Percentiles rank a stretch among this genome's conserved stretches.
phyloP scores from a whole-genome alignment of 129 eudicot genomes.

The Lonicera japonica region DNA sequence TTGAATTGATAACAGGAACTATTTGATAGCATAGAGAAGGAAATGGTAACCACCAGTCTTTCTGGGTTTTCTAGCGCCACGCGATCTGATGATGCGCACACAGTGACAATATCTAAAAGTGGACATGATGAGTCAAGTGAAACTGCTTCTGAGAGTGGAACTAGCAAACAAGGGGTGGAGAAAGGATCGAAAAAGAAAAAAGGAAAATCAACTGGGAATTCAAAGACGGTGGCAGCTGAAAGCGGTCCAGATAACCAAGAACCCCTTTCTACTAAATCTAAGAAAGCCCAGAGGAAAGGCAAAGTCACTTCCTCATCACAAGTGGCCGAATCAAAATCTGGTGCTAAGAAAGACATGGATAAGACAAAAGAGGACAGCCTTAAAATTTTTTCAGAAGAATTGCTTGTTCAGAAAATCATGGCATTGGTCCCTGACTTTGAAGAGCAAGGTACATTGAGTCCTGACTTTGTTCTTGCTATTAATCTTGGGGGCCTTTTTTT shows the following conservation, averaged over 20 bases:
- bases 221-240: conserved; percentile 41
- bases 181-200: conserved; percentile 75
- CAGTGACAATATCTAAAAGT: conserved; percentile 34
- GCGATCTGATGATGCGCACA: conserved; percentile 23
- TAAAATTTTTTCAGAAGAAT: conserved; percentile 60
- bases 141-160: conserved; percentile 34
- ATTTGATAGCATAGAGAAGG: conserved; percentile 74
- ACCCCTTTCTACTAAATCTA: conserved; percentile 55
- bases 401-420: conserved; percentile 44
- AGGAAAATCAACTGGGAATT: conserved; percentile 58
- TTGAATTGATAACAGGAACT: conserved; percentile 40
- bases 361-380: conserved; percentile 36
- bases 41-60: conserved; percentile 43
- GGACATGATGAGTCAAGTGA: conserved; percentile 58
- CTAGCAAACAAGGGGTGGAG: conserved; percentile 49
- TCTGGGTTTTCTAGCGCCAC: conserved; percentile 25
- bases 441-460: conserved; percentile 64
- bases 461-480: too few species aligned
- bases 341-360: conserved; percentile 38
- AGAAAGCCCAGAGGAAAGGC: conserved; percentile 79
- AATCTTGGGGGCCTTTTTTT: too few species aligned
- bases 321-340: conserved; percentile 57
- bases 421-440: conserved; percentile 77
- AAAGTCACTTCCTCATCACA: conserved; percentile 45
- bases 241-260: conserved; percentile 52